Evolutionary conservation across 2,329 filamentous ascomycete genomes (phyloP).

Genomic region (Aspergillus tubingensis): DNA sequence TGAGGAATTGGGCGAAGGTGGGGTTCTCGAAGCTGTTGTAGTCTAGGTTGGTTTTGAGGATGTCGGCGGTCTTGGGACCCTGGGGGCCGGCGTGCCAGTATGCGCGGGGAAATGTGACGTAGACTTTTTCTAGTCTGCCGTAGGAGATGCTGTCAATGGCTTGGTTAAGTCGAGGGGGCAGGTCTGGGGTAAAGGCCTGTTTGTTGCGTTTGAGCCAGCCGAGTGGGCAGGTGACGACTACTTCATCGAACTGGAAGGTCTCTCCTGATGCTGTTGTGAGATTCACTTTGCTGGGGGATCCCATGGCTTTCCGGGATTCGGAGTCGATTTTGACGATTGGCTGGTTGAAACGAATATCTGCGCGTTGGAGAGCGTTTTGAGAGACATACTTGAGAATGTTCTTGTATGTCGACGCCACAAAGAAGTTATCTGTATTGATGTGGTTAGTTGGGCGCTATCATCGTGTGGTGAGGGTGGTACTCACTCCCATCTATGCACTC

Average conservation of each 20-base stretch:
- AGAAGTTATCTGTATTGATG: slow-evolving; percentile 55
- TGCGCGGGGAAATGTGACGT: slow-evolving; percentile 69
- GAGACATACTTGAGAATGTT: slow-evolving; percentile 59
- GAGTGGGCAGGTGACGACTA: slow-evolving; percentile 55
- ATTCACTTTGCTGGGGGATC: slow-evolving; percentile 44
- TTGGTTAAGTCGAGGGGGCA: slow-evolving; percentile 44
- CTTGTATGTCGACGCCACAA: slow-evolving; percentile 63
- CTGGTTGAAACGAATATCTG: slow-evolving; percentile 51
- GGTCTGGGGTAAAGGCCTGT: slow-evolving; percentile 46
- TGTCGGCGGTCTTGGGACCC: slow-evolving; percentile 17
- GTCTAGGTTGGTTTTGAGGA: background rate
- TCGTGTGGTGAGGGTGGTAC: slow-evolving; percentile 16
- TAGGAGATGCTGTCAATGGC: slow-evolving; percentile 54
- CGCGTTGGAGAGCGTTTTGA: slow-evolving; percentile 48
- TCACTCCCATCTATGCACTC: slow-evolving; percentile 64
- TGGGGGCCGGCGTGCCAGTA: slow-evolving; percentile 66
- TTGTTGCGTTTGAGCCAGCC: slow-evolving; percentile 56
- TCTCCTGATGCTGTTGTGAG: slow-evolving; percentile 43
- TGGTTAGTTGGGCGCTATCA: background rate
- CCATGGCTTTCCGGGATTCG: slow-evolving; percentile 17
- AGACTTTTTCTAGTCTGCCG: slow-evolving; percentile 51
- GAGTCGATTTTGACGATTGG: slow-evolving; percentile 46
- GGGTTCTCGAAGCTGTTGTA: slow-evolving; percentile 47
- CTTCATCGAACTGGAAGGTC: slow-evolving; percentile 50
- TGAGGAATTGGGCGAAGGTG: slow-evolving; percentile 75